Conservation (phyloP, 75 land plant species). For the Gnetum montanum region DNA sequence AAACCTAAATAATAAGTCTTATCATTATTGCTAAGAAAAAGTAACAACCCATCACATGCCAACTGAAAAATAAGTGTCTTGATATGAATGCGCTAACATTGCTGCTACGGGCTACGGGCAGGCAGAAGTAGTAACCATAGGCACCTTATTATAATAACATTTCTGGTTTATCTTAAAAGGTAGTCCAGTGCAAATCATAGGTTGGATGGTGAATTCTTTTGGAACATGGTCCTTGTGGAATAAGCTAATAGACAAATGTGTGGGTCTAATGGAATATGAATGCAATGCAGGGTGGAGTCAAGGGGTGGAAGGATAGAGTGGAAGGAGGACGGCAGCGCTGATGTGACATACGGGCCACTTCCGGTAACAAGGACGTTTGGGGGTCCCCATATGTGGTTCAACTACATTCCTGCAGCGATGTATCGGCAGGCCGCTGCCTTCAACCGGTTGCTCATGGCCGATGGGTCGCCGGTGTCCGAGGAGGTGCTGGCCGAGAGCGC, state of each 20-base stretch:
- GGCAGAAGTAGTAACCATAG: too few species aligned
- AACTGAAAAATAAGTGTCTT: too few species aligned
- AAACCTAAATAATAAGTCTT: too few species aligned
- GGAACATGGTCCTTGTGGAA: neutral
- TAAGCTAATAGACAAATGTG: neutral
- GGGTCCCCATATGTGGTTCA: slow-evolving; percentile 7
- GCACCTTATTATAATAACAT: neutral
- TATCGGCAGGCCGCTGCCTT: neutral
- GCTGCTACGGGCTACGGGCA: too few species aligned
- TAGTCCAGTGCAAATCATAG: neutral
- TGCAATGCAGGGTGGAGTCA: neutral
- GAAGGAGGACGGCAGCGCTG: slow-evolving; percentile 4
- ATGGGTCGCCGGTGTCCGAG: slow-evolving; percentile 7
- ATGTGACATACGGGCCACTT: slow-evolving; percentile 5
- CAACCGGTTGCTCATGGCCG: slow-evolving; percentile 4
- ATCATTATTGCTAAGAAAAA: too few species aligned
- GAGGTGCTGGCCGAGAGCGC: neutral
- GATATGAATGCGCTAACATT: too few species aligned
- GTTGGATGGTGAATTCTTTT: neutral
- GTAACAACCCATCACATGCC: too few species aligned
- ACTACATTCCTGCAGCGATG: neutral
- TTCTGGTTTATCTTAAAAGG: neutral
- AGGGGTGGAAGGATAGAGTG: slow-evolving; percentile 5
- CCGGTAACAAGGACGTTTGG: slow-evolving; percentile 3
- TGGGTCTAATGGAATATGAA: neutral